Conservation (phyloP, 2,329 filamentous ascomycete genomes). For the Harringtonia aguacate region DNA sequence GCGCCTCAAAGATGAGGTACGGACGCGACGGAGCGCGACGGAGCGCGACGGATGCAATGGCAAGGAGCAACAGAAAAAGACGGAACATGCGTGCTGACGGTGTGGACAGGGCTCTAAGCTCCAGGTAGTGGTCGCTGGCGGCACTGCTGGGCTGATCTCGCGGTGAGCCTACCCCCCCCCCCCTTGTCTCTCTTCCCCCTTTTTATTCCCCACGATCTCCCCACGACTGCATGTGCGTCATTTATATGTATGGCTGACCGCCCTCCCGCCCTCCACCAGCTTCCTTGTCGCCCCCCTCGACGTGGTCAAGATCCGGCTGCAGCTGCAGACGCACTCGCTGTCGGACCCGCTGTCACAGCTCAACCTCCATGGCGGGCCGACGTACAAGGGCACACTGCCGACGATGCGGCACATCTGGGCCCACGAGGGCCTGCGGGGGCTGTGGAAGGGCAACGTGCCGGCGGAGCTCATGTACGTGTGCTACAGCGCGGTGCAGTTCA, state of each 20-base stretch:
- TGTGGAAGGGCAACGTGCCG: constrained; percentile 98
- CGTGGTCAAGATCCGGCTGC: constrained; percentile 94
- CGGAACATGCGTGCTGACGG: neutral
- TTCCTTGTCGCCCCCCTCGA: constrained; percentile 94
- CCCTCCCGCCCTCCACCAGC: no score
- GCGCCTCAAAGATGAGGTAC: constrained; percentile 50
- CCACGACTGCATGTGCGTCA: no score
- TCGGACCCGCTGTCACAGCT: constrained; percentile 58
- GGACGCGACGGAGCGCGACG: constrained; percentile 4
- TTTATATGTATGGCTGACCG: no score
- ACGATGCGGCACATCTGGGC: constrained; percentile 68
- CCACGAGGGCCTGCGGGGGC: constrained; percentile 71
- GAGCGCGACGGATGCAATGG: no score
- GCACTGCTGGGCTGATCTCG: constrained; percentile 72
- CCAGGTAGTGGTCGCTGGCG: constrained; percentile 46
- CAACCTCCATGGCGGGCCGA: constrained; percentile 31
- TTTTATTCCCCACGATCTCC: constrained; percentile 4
- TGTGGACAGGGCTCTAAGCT: constrained; percentile 38
- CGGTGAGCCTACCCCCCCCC: constrained; percentile 39
- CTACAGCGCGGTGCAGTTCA: constrained; percentile 86
- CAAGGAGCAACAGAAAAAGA: no score
- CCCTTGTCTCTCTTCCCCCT: neutral
- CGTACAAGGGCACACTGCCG: constrained; percentile 65
- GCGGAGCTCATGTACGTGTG: constrained; percentile 89
- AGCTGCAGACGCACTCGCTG: constrained; percentile 80